phyloP scores from a whole-genome alignment of 345 rosid species.

The Aethionema arabicum region DNA sequence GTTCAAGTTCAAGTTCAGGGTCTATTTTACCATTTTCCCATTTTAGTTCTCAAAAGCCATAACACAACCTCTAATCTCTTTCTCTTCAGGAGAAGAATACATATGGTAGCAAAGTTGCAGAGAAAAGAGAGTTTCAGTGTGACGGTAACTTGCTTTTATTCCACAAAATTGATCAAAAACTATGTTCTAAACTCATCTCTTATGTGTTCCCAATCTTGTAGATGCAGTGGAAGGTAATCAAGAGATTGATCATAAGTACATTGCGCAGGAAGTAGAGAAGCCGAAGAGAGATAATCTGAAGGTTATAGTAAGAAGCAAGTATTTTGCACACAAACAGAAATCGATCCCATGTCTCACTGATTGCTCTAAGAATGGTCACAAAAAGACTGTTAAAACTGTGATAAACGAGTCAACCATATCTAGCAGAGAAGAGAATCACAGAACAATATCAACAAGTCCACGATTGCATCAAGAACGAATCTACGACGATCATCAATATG shows the following conservation, averaged over 20 bases:
- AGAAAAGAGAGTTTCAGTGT: conserved; percentile 28
- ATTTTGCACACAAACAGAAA: conserved; percentile 57
- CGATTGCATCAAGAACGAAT: conserved; percentile 20
- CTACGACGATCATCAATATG: conserved; percentile 18
- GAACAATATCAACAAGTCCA: conserved; percentile 19
- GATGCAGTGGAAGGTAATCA: conserved; percentile 28
- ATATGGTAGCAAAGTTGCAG: conserved; percentile 32
- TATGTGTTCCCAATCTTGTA: conserved; percentile 7
- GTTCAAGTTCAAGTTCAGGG: too few species aligned
- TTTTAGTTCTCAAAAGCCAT: background rate
- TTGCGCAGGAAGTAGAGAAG: conserved; percentile 34
- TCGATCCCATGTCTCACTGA: conserved; percentile 29
- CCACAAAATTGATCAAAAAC: background rate
- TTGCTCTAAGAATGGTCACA: conserved; percentile 32
- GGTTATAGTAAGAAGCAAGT: conserved; percentile 61
- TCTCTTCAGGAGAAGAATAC: conserved; percentile 48
- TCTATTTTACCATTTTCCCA: too few species aligned
- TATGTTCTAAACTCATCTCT: conserved; percentile 3
- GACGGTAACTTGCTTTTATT: conserved; percentile 27
- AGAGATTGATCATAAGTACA: conserved; percentile 20
- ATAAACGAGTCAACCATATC: conserved; percentile 11
- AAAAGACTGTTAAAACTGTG: conserved; percentile 15
- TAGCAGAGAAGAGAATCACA: conserved; percentile 20
- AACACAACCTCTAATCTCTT: conserved; percentile 16
- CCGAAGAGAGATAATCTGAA: conserved; percentile 47